Conservation (phyloP, 2,329 filamentous ascomycete genomes). For the Aspergillus neotritici region DNA sequence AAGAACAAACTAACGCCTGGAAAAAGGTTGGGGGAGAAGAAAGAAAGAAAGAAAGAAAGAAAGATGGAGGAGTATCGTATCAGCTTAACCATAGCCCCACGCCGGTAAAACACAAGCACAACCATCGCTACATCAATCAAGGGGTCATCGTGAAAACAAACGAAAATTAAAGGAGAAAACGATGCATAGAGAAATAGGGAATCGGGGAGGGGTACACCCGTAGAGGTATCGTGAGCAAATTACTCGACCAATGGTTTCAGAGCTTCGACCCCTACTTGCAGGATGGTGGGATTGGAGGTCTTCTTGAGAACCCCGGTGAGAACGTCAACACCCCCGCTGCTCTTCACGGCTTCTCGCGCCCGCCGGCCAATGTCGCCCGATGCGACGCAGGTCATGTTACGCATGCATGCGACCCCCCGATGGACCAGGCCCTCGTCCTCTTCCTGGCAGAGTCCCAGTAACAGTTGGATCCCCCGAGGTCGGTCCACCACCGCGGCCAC, state of each 20-base stretch:
- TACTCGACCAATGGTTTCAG: conserved; percentile 60
- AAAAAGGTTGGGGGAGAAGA: not conserved
- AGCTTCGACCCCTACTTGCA: conserved; percentile 66
- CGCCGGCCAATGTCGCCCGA: conserved; percentile 60
- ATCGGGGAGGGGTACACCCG: conserved; percentile 6
- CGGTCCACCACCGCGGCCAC: conserved; percentile 65
- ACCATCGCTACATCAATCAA: conserved; percentile 5
- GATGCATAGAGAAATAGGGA: conserved; percentile 4
- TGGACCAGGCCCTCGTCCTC: conserved; percentile 50
- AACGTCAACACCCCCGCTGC: conserved; percentile 59
- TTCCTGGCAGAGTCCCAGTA: conserved; percentile 76
- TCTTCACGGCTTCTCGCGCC: conserved; percentile 56
- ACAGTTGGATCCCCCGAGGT: conserved; percentile 65
- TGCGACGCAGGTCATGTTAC: conserved; percentile 61
- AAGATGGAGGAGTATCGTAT: conserved; percentile 1
- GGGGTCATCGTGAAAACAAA: conserved; percentile 10
- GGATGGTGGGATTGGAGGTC: conserved; percentile 61
- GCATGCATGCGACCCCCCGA: conserved; percentile 68
- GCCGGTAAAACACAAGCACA: not conserved
- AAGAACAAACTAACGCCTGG: not conserved
- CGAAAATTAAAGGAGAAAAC: conserved; percentile 5
- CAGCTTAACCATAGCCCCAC: not conserved
- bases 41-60: conserved; percentile 3
- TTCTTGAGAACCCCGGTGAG: conserved; percentile 66
- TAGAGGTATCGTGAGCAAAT: not conserved